Base-by-base conservation (phyloP, 2,329 filamentous ascomycete genomes). In the Aspergillus pseudonomiae region DNA sequence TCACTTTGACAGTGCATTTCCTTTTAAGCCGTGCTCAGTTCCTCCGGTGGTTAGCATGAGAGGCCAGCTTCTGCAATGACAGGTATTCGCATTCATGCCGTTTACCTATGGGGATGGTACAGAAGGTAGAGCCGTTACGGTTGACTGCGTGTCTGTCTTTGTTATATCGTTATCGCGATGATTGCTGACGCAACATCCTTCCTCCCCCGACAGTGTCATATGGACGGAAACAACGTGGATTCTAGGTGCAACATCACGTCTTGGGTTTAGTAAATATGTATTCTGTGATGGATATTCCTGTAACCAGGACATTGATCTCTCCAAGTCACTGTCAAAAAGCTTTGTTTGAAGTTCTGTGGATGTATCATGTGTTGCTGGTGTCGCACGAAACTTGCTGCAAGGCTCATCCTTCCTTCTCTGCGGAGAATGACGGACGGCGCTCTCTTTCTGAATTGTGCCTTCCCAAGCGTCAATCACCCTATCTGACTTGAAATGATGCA, bases 401-500 rank as follows among this genome's bases (percentile, higher is more conserved):
- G 57, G 71, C 56, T 74, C 73, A 66, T 60, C 72, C 63, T 60
- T 73, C 67, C 19, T 70, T 58, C 41, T 68, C 65, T 59, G 66
- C 10, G 36, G 67, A 16, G 63, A 50, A 11, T 62, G 58, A 1
- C 63, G 63, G 21, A 62, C 66, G 32, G 62, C 14, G 21, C 54
- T 67, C n/a, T 71, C 65, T 36, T 67, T 72, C 24, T 68, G 67
- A 26, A 67, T 63, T 12, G 71, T 65, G 39, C 41, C 69, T 30
- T 76, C 74, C 74, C 74, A 76, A 11, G 71, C 67, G 11, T 77
- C 75, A 16, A 72, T 60, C 19, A 76, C 75, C n/a, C 69, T 71
- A 58, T 76, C 75, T 2, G 74, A 74, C 46, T 73, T 75, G n/a
- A 77, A 67, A 60, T 73, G 75, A 16, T 75, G 73, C 39, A 70